Evolutionary conservation across 1,139 yeast genomes (phyloP).

Genomic region (Debaryomycetaceae sp.): DNA sequence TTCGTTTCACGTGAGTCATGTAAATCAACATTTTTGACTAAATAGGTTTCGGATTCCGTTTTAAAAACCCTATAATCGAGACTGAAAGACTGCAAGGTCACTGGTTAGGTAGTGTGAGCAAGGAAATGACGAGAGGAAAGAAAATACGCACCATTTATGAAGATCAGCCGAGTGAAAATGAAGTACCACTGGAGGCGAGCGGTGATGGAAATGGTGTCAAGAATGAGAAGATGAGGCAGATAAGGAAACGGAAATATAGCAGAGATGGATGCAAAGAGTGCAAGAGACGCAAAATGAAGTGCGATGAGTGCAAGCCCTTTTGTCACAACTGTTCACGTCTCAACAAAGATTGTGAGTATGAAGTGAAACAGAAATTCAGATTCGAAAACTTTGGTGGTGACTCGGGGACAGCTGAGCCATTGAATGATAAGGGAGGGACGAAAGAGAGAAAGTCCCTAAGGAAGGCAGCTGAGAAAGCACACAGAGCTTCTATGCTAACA

Average conservation of each 20-base stretch:
- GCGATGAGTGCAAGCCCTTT: slow-evolving; percentile 29
- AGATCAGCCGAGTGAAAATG: not conserved
- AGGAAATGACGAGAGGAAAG: not conserved
- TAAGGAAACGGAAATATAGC: slow-evolving; percentile 49
- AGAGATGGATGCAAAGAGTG: slow-evolving; percentile 65
- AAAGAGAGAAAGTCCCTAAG: not conserved
- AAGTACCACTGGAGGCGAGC: not conserved
- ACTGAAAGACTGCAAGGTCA: too few relatives aligned
- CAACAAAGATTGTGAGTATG: slow-evolving; percentile 47
- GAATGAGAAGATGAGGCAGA: not conserved
- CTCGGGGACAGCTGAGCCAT: not conserved
- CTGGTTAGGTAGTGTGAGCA: not conserved
- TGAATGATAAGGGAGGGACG: not conserved
- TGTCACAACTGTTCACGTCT: slow-evolving; percentile 46
- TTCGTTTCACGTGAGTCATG: not conserved
- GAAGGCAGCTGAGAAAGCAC: not conserved
- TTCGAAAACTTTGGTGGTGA: slow-evolving; percentile 10
- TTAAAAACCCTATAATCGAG: not conserved
- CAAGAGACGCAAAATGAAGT: slow-evolving; percentile 59
- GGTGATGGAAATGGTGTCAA: not conserved
- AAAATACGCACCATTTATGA: not conserved
- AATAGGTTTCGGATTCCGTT: not conserved
- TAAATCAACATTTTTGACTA: not conserved
- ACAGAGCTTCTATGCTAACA: not conserved
- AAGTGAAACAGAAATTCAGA: slow-evolving; percentile 27